These are phyloP conservation scores for Castanospermum australe DNA, from an alignment of 306 rosid species.

Conservation along the genomic window DNA sequence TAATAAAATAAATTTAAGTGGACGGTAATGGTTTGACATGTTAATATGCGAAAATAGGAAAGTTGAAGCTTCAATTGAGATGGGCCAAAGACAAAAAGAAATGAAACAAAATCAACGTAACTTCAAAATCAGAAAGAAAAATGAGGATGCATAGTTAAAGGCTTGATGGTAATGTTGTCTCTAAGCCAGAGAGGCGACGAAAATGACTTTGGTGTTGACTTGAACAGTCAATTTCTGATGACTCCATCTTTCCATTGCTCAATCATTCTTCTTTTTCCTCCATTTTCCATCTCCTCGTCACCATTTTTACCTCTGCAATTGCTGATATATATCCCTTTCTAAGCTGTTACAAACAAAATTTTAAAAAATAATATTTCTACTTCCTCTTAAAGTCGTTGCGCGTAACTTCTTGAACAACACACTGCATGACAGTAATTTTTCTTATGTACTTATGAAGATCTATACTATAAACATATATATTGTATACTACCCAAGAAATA, in stretches of 20 bases:
- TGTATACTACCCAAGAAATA: neutral
- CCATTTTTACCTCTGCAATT: too few species aligned
- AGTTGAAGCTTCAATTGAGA: slow-evolving; percentile 13
- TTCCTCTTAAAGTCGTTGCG: neutral
- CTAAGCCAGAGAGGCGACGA: slow-evolving; percentile 38
- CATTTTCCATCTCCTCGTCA: neutral
- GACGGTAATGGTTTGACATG: slow-evolving; percentile 21
- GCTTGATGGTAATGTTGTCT: slow-evolving; percentile 32
- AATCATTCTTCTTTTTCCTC: slow-evolving; percentile 25
- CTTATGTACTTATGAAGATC: neutral
- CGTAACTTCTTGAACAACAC: neutral
- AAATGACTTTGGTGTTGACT: slow-evolving; percentile 56
- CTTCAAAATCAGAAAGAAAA: neutral
- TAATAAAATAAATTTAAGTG: neutral
- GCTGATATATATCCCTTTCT: neutral
- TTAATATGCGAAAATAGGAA: neutral
- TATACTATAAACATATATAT: neutral
- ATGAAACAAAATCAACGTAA: neutral
- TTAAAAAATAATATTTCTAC: neutral
- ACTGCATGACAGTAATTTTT: neutral
- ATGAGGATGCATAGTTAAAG: neutral
- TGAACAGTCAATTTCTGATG: slow-evolving; percentile 47
- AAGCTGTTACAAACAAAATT: neutral
- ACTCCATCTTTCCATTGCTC: slow-evolving; percentile 38
- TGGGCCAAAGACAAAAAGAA: slow-evolving; percentile 5